A percentile compares a stretch with the other conserved stretches of the same genome.
These are phyloP conservation scores for Rhodotorula sp. DNA, from an alignment of 1,284 basidiomycete genomes.

Conservation along the genomic window DNA sequence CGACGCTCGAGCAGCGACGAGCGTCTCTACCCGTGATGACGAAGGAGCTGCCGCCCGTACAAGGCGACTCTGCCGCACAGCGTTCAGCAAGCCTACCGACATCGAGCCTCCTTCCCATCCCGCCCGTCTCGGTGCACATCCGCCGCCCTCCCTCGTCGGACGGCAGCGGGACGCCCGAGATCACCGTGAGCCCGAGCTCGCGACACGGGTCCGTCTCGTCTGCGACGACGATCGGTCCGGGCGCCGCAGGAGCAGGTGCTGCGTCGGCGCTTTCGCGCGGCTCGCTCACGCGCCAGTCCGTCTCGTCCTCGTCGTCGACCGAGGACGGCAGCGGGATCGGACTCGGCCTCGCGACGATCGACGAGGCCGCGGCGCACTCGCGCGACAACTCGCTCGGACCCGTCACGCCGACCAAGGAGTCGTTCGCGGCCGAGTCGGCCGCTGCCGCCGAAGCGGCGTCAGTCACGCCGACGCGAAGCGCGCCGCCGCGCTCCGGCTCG, in stretches of 20 bases:
- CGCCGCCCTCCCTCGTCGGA: not conserved
- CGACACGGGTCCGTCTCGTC: constrained; percentile 4
- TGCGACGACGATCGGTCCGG: not conserved
- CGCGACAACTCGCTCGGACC: not conserved
- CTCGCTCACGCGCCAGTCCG: not conserved
- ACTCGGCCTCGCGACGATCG: constrained; percentile 11
- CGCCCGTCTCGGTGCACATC: not conserved
- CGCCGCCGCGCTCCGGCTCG: too few relatives aligned
- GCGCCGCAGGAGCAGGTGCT: too few relatives aligned
- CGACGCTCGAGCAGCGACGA: not conserved
- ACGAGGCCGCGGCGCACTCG: not conserved
- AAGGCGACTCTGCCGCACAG: not conserved
- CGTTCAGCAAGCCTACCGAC: not conserved
- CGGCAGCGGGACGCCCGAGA: not conserved
- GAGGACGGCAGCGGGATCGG: not conserved
- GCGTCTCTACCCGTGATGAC: not conserved
- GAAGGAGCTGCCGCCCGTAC: not conserved
- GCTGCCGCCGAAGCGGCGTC: not conserved
- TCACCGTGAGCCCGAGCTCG: not conserved
- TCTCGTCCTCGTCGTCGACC: not conserved
- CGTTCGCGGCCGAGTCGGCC: not conserved
- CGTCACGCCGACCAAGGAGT: not conserved
- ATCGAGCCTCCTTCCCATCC: not conserved
- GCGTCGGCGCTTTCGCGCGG: not conserved
- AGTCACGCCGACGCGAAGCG: too few relatives aligned